phyloP scores from a whole-genome alignment of 225 moss, liverwort and hornwort species.

The Takakia lepidozioides region DNA sequence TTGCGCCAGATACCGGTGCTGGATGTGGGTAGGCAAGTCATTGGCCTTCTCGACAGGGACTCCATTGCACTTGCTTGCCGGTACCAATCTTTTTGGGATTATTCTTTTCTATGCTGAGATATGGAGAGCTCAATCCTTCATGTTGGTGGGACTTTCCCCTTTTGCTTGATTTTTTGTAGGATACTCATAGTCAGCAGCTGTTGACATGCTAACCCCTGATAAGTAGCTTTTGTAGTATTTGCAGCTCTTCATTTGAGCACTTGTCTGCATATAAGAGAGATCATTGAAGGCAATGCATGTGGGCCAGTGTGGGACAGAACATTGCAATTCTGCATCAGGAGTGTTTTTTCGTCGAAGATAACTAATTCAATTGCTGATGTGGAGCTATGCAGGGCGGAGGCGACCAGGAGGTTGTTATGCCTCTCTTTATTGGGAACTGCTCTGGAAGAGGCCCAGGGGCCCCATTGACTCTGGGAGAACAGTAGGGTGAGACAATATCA shows the following conservation, averaged over 20 bases:
- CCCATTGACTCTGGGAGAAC: too few species aligned
- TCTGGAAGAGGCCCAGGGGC: conserved; percentile 1
- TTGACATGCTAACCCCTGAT: background rate
- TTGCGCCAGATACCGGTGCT: conserved; percentile 89
- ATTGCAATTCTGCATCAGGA: background rate
- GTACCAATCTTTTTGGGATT: too few species aligned
- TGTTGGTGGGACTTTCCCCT: background rate
- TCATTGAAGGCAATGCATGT: too few species aligned
- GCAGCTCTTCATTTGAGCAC: background rate
- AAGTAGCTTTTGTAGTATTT: background rate
- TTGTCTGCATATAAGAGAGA: background rate
- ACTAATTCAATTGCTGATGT: background rate
- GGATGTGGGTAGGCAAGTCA: conserved; percentile 40
- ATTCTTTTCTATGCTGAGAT: too few species aligned
- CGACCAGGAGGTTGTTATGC: conserved; percentile 42
- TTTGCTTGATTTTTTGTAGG: background rate
- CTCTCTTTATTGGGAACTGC: conserved; percentile 25
- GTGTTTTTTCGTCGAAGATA: too few species aligned
- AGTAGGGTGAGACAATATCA: too few species aligned
- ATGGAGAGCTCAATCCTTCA: conserved; percentile 11
- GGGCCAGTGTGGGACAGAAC: background rate
- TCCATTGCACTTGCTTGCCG: conserved; percentile 91
- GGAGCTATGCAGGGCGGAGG: conserved; percentile 29
- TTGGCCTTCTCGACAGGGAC: conserved; percentile 93
- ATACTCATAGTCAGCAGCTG: background rate